A percentile compares a stretch with the other conserved stretches of the same genome.
phyloP scores from a whole-genome alignment of 768 basidiomycete species.

The Agaricus subrufescens region DNA sequence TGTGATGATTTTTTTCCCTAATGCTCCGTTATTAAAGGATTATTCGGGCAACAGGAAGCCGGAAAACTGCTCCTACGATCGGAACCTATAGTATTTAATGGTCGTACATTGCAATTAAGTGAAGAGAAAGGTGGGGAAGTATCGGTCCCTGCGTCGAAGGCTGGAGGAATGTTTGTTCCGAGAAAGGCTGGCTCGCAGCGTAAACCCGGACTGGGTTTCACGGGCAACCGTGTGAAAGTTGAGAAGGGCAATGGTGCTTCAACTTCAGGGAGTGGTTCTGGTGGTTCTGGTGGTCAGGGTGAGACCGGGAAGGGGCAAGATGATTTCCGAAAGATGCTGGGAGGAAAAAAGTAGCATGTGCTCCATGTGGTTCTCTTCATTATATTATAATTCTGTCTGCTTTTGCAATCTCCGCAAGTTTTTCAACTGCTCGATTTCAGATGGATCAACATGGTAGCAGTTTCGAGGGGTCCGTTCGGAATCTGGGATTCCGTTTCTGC shows the following conservation, averaged over 20 bases:
- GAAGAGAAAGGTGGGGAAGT: constrained; percentile 43
- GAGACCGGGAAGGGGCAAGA: constrained; percentile 57
- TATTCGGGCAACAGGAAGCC: constrained; percentile 56
- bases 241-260: background rate
- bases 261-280: constrained; percentile 12
- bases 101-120: constrained; percentile 49
- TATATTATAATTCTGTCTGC: too few species aligned
- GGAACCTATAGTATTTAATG: constrained; percentile 71
- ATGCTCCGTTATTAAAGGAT: background rate
- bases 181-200: constrained; percentile 58
- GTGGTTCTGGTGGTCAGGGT: background rate
- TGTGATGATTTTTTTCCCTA: constrained; percentile 17
- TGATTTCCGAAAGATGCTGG: constrained; percentile 83
- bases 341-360: constrained; percentile 10
- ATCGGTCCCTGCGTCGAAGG: constrained; percentile 29
- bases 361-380: too few species aligned
- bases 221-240: constrained; percentile 17
- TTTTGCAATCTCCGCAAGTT: too few species aligned
- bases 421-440: too few species aligned
- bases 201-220: constrained; percentile 64
- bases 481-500: too few species aligned
- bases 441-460: too few species aligned
- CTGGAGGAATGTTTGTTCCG: constrained; percentile 61
- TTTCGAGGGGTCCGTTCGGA: too few species aligned
- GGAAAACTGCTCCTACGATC: constrained; percentile 70